Conservation (phyloP, 1,284 basidiomycete species). For the Schizophyllum commune region DNA sequence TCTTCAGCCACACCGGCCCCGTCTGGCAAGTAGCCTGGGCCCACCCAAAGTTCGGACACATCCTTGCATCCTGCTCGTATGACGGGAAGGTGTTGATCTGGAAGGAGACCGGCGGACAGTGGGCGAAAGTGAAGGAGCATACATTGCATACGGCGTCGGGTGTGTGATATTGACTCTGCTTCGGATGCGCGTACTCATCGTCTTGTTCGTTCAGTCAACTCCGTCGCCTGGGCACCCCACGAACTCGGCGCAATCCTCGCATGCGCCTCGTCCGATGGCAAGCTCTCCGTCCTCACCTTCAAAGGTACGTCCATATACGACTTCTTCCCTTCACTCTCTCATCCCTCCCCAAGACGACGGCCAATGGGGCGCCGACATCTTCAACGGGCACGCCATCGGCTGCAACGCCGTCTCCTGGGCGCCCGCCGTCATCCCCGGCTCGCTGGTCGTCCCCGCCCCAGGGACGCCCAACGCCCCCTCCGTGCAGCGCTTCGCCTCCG, state of each 20-base stretch:
- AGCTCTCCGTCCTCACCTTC: slow-evolving; percentile 94
- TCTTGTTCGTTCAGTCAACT: slow-evolving; percentile 64
- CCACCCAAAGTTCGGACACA: slow-evolving; percentile 93
- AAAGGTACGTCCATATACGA: slow-evolving; percentile 62
- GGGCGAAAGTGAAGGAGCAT: slow-evolving; percentile 97
- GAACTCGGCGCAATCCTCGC: slow-evolving; percentile 95
- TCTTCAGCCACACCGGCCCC: slow-evolving; percentile 81
- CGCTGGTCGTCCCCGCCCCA: slow-evolving; percentile 56
- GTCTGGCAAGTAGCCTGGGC: slow-evolving; percentile 99
- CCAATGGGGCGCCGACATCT: slow-evolving; percentile 92
- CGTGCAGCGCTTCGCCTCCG: slow-evolving; percentile 87
- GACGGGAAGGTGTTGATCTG: slow-evolving; percentile 98
- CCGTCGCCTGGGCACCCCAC: slow-evolving; percentile 96
- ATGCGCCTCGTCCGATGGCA: slow-evolving; percentile 97
- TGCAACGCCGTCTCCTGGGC: slow-evolving; percentile 99
- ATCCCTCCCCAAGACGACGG: slow-evolving; percentile 69
- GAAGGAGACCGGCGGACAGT: slow-evolving; percentile 77
- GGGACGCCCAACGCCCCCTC: slow-evolving; percentile 37
- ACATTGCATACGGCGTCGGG: slow-evolving; percentile 90
- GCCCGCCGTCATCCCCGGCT: slow-evolving; percentile 82
- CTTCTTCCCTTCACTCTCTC: neutral
- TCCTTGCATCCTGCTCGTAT: slow-evolving; percentile 96
- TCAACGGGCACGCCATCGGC: slow-evolving; percentile 93
- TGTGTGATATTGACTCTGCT: slow-evolving; percentile 24
- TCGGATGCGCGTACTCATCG: neutral